phyloP scores from a whole-genome alignment of 2,329 filamentous ascomycete species.

The Hysterium pulicare region DNA sequence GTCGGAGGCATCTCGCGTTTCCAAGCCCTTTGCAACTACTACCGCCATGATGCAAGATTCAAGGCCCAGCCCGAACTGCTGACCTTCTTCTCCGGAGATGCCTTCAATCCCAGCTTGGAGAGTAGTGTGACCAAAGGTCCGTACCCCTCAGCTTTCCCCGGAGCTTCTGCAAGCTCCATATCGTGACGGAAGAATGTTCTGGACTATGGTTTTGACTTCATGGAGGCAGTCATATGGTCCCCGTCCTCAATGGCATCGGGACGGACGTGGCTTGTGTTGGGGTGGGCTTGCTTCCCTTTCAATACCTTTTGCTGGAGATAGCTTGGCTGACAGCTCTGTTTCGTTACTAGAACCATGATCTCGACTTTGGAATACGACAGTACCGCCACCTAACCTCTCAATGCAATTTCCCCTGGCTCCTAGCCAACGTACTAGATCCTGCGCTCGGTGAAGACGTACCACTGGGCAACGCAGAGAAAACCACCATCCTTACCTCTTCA shows the following conservation, averaged over 20 bases:
- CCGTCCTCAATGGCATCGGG: conserved; percentile 72
- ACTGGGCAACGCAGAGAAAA: conserved; percentile 72
- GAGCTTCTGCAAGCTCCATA: not conserved
- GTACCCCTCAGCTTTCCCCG: conserved; percentile 1
- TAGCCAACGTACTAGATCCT: conserved; percentile 84
- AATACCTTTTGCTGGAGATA: not conserved
- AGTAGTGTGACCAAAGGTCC: conserved; percentile 82
- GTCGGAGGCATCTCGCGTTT: conserved; percentile 80
- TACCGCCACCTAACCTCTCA: conserved; percentile 69
- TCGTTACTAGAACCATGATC: conserved; percentile 70
- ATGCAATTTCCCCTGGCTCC: conserved; percentile 84
- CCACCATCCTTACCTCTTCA: conserved; percentile 71
- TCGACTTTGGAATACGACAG: conserved; percentile 85
- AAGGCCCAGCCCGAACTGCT: conserved; percentile 62
- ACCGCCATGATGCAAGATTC: conserved; percentile 61
- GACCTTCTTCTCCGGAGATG: conserved; percentile 87
- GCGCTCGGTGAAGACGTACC: conserved; percentile 71
- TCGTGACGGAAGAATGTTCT: not conserved
- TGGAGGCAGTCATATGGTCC: conserved; percentile 77
- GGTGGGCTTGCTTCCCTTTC: conserved; percentile 47
- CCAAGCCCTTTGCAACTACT: conserved; percentile 72
- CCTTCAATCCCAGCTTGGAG: conserved; percentile 87
- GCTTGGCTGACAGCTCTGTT: conserved; percentile 10
- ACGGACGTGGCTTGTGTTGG: conserved; percentile 81
- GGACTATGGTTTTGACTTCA: not conserved